Evolutionary conservation across 148 eudicot species (phyloP), one percentile per base, ranked within the genome.

Genomic region (Dysphania ambrosioides): DNA sequence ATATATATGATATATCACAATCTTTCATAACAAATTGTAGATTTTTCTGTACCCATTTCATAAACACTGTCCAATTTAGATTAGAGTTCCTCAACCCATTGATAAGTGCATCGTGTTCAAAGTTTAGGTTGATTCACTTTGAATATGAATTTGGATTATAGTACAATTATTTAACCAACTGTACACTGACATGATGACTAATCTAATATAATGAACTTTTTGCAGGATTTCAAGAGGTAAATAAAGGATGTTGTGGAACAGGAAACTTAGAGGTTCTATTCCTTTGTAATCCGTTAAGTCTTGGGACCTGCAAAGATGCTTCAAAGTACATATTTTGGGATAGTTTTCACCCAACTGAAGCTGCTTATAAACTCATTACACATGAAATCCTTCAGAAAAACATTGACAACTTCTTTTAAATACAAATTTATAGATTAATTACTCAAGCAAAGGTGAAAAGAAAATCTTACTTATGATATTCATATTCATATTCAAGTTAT

Each of bases 261-360:
- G 91, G 93, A 38, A 62, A 64, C 2, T 42, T 87, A 44, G 93
- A 87, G 77, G 86, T 80, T 72, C 84, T 8, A 19, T 73, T 26
- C 71, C 85, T 3, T 89, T 68, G 81, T 66, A 15, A 74, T 8
- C n/a, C n/a, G 30, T 15, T 70, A 0, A 68, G 31, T 70, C 23
- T 56, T 5, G 73, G 68, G 30, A 68, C 91, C 5, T 90, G 94
- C 65, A 15, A 77, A 24, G 72, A 87, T 58, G 89, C 80, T 3
- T 78, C 79, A 0, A 79, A 82, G 4, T 87, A 70, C 31, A 81
- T 87, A 19, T 90, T 90, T 42, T 90, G 91, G 89, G 96, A 91
- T 63, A 85, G 90, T 83, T 91, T 87, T 70, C 92, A 91, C 76
- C 92, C 81, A 19, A 86, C 96, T 13, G 86, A 87, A 47, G 76